Evolutionary conservation across 2,329 filamentous ascomycete genomes (phyloP), one percentile per base, ranked within the genome.

Genomic region (Trichoderma guizhouense): DNA sequence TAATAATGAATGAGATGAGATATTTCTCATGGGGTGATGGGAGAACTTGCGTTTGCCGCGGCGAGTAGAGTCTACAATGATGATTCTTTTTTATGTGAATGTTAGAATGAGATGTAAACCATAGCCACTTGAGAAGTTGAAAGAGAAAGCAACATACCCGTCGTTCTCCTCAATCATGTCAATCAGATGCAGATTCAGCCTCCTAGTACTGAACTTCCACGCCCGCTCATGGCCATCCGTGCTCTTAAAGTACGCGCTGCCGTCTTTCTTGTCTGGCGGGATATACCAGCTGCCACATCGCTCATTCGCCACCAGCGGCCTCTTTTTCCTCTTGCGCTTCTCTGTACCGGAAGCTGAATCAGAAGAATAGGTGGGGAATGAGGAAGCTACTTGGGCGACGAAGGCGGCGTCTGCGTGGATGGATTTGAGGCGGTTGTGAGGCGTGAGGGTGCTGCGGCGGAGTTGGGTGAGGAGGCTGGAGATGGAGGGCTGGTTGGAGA

Each of bases 261-360:
- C 92, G 1, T 79, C 82, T 81, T 95, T 96, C 30, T 78, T 78
- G 8, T 81, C 81, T 0, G 91, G 91, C 39, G 85, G 82, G 30
- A 98, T 92, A 80, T 98, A 98, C 96, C 96, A 99, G 81, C 93
- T 95, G 0, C 96, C 96, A 80, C 96, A 98, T 72, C 96, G 89
- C 84, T 98, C 95, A 79, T 99, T 99, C 34, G 95, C 94, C 15
- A 98, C 85, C 1, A 98, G 84, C 0, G 94, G 94, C 1, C 95
- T 84, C 3, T 51, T 24, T 11, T 6, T 65, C n/a, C 26, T 58
- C 47, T 28, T 39, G 21, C 53, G 5, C n/a, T 26, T 51, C 11
- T 58, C n/a, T 7, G 5, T 8, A 14, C 4, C 4, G 1, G 18
- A 9, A 30, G 26, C 28, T 8, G 28, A 30, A 30, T 3, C 7